Evolutionary conservation across 1,284 basidiomycete genomes (phyloP).

Genomic region (Fomitopsis palustris): DNA sequence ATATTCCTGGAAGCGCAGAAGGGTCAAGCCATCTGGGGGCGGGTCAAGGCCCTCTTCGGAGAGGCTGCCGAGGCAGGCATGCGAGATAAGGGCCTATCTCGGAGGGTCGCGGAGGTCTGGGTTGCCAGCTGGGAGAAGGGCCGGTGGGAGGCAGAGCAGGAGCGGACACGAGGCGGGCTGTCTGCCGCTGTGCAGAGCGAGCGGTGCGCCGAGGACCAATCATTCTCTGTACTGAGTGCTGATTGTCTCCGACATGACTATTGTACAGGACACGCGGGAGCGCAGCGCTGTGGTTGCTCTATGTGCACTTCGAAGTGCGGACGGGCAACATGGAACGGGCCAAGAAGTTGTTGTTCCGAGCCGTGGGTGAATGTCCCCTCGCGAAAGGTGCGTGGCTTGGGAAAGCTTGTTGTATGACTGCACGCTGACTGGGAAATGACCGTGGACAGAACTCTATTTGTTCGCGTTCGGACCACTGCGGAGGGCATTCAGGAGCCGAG

Average conservation of each 20-base stretch:
- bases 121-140: conserved; percentile 72
- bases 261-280: conserved; percentile 61
- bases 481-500: conserved; percentile 58
- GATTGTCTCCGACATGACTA: background rate
- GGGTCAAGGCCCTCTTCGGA: conserved; percentile 50
- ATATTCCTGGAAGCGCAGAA: conserved; percentile 78
- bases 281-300: conserved; percentile 73
- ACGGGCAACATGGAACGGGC: conserved; percentile 58
- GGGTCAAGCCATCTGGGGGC: conserved; percentile 72
- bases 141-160: conserved; percentile 63
- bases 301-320: conserved; percentile 80
- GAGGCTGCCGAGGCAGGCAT: conserved; percentile 32
- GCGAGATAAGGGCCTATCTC: conserved; percentile 50
- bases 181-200: conserved; percentile 58
- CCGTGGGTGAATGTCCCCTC: conserved; percentile 79
- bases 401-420: conserved; percentile 3
- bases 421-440: conserved; percentile 10
- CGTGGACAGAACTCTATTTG: conserved; percentile 73
- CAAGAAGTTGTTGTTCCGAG: conserved; percentile 78
- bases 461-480: conserved; percentile 79
- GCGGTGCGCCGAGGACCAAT: conserved; percentile 41
- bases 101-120: conserved; percentile 71
- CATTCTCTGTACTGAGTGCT: background rate
- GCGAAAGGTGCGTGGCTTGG: conserved; percentile 56
- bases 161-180: conserved; percentile 65